Conservation (phyloP, 2,329 filamentous ascomycete species). For the Emericellopsis atlantica region DNA sequence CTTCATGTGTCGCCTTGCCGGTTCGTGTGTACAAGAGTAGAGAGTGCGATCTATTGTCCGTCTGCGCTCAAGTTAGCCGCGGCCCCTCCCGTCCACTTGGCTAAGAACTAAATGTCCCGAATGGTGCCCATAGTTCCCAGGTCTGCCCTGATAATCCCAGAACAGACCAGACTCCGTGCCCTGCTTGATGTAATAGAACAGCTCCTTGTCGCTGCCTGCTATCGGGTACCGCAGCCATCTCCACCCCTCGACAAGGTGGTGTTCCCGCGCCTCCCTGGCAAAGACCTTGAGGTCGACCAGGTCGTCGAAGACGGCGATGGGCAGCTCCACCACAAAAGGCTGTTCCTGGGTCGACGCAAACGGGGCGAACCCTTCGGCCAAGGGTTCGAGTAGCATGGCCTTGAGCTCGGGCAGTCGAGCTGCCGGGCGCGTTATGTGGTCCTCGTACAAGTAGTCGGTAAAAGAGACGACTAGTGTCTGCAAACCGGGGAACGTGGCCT, state of each 20-base stretch:
- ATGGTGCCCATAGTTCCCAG: background rate
- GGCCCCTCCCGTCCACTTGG: too few species aligned
- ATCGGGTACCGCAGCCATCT: background rate
- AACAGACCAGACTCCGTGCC: background rate
- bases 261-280: background rate
- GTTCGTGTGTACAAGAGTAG: too few species aligned
- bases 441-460: background rate
- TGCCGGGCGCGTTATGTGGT: background rate
- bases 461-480: background rate
- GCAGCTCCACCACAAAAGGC: background rate
- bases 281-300: background rate
- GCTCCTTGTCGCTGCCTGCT: background rate
- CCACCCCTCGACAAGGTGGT: background rate
- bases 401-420: background rate
- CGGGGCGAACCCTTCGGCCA: background rate
- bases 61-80: too few species aligned
- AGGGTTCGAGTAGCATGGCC: background rate
- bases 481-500: background rate
- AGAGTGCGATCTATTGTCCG: too few species aligned
- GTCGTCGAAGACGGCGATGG: background rate
- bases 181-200: background rate
- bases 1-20: too few species aligned
- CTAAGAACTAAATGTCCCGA: too few species aligned
- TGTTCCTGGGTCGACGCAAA: background rate
- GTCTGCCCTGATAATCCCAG: background rate